Conservation (phyloP, 257 asterid species). For the Rhazya stricta region DNA sequence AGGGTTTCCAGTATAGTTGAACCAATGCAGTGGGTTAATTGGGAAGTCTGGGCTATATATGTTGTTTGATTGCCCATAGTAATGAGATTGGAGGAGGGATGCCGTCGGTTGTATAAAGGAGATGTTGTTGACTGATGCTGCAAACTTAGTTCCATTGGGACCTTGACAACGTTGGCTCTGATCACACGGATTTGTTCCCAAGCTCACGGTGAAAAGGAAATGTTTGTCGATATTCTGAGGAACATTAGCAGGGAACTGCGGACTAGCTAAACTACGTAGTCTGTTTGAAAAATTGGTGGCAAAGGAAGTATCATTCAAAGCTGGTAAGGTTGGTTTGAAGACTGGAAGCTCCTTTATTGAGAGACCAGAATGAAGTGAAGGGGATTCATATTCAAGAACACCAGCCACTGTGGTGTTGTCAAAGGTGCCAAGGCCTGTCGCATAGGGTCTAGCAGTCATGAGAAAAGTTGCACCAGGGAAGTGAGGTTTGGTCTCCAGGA, state of each 20-base stretch:
- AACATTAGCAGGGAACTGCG: conserved; percentile 51
- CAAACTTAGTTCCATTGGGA: conserved; percentile 48
- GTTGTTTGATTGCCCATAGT: conserved; percentile 30
- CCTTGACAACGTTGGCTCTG: conserved; percentile 48
- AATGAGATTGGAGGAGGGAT: conserved; percentile 53
- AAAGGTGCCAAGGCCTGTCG: conserved; percentile 48
- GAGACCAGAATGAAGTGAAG: conserved; percentile 14
- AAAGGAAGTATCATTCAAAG: conserved; percentile 43
- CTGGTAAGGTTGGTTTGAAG: conserved; percentile 37
- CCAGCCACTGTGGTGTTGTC: conserved; percentile 58
- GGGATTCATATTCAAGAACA: conserved; percentile 38
- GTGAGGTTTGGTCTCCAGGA: conserved; percentile 34
- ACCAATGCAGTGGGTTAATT: conserved; percentile 38
- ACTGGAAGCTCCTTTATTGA: conserved; percentile 32
- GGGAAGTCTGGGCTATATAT: conserved; percentile 50
- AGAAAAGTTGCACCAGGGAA: conserved; percentile 42
- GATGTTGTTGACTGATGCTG: conserved; percentile 48
- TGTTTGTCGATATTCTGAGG: conserved; percentile 36
- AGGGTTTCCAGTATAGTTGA: conserved; percentile 48
- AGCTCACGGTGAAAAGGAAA: conserved; percentile 48
- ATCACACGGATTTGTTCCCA: conserved; percentile 53
- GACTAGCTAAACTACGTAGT: conserved; percentile 41
- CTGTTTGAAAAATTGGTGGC: conserved; percentile 35
- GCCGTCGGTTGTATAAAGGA: conserved; percentile 44
- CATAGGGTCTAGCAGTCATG: conserved; percentile 53